Evolutionary conservation across 352 stramenopile genomes (phyloP).

Genomic region (Globisporangium parvum): DNA sequence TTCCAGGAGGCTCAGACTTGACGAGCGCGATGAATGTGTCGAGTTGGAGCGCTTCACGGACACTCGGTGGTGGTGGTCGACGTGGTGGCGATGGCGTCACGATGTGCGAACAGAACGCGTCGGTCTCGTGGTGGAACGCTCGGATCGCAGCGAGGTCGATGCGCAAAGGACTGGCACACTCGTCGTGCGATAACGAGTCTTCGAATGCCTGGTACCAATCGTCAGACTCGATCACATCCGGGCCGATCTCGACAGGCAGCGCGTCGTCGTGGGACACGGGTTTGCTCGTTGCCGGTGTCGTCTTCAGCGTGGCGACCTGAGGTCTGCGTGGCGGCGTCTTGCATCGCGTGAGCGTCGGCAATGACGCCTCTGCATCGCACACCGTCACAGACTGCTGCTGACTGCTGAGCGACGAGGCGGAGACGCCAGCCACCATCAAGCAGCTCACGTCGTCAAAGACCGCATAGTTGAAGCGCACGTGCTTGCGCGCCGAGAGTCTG

Average conservation of each 20-base stretch:
- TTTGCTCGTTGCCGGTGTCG: not conserved
- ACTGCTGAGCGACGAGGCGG: not conserved
- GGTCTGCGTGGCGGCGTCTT: not conserved
- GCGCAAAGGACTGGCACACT: not conserved
- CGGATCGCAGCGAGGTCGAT: slow-evolving; percentile 5
- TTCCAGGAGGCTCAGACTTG: slow-evolving; percentile 9
- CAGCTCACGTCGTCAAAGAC: slow-evolving; percentile 31
- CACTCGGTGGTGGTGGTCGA: slow-evolving; percentile 3
- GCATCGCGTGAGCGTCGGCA: not conserved
- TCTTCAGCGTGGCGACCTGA: slow-evolving; percentile 1
- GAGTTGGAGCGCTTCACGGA: slow-evolving; percentile 8
- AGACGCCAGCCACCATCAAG: slow-evolving; percentile 19
- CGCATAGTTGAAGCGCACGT: slow-evolving; percentile 46
- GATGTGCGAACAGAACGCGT: not conserved
- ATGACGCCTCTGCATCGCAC: not conserved
- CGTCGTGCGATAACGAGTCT: not conserved
- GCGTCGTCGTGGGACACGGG: slow-evolving; percentile 3
- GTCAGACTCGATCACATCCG: not conserved
- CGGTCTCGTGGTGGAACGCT: not conserved
- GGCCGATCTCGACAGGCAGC: not conserved
- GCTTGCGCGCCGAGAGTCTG: slow-evolving; percentile 31
- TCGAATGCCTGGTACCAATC: not conserved
- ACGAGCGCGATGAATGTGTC: slow-evolving; percentile 7
- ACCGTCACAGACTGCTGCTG: slow-evolving; percentile 1
- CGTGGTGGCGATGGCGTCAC: not conserved